Conservation (phyloP, 2,329 filamentous ascomycete genomes). For the Scortechinia acanthostroma region DNA sequence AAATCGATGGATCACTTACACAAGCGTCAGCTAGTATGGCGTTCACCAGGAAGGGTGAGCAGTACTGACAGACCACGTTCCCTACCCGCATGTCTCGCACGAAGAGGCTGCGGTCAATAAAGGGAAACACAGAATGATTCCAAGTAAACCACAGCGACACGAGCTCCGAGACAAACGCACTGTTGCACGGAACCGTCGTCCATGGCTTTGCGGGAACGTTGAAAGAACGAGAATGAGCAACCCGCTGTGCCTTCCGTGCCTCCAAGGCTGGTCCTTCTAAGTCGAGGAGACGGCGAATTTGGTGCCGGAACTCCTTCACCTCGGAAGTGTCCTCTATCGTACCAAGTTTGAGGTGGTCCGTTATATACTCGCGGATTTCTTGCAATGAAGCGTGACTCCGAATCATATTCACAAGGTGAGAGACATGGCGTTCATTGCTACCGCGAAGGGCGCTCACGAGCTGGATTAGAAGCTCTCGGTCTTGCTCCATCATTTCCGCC, state of each 20-base stretch:
- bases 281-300: too few species aligned
- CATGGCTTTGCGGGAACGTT: constrained; percentile 18
- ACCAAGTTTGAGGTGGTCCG: too few species aligned
- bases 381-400: constrained; percentile 12
- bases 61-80: constrained; percentile 13
- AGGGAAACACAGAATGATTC: constrained; percentile 15
- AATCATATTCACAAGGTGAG: constrained; percentile 14
- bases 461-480: background rate
- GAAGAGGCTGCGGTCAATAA: constrained; percentile 18
- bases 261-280: too few species aligned
- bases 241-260: constrained; percentile 7
- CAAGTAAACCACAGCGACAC: constrained; percentile 21
- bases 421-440: constrained; percentile 7
- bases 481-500: background rate
- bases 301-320: too few species aligned
- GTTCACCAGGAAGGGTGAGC: constrained; percentile 22
- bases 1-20: constrained; percentile 12
- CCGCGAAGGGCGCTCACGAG: constrained; percentile 8
- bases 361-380: constrained; percentile 11
- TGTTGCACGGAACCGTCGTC: constrained; percentile 19
- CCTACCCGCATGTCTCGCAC: constrained; percentile 16
- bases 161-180: constrained; percentile 18
- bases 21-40: constrained; percentile 18
- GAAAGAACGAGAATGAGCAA: constrained; percentile 6
- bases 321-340: too few species aligned